Evolutionary conservation across 176 grass and related monocot genomes (phyloP).

Genomic region (Aegilops bicornis): DNA sequence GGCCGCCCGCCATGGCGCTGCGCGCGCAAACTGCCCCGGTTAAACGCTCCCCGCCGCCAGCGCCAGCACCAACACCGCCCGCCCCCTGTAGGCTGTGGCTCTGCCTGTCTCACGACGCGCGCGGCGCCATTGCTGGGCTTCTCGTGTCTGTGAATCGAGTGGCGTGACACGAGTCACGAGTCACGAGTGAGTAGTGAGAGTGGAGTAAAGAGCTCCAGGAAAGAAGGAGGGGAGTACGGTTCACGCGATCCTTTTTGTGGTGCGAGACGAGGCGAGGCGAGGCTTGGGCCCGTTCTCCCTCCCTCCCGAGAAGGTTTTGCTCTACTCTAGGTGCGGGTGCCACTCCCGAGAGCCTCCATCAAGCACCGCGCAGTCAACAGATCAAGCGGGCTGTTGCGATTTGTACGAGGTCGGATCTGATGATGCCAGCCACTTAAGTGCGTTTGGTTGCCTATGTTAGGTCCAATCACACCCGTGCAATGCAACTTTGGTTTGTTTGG

Average conservation of each 20-base stretch:
- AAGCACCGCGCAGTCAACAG: neutral
- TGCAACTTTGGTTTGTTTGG: too few species aligned
- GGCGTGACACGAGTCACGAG: neutral
- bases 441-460: too few species aligned
- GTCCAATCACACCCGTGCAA: too few species aligned
- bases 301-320: too few species aligned
- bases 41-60: too few species aligned
- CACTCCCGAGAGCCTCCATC: neutral
- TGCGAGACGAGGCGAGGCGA: neutral
- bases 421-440: too few species aligned
- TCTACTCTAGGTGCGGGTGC: too few species aligned
- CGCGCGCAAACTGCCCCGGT: neutral
- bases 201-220: neutral
- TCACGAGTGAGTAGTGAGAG: neutral
- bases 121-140: conserved; percentile 31
- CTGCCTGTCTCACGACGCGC: conserved; percentile 6
- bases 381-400: neutral
- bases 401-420: neutral
- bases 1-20: conserved; percentile 24
- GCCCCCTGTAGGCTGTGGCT: too few species aligned
- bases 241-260: neutral
- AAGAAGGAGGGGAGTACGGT: neutral
- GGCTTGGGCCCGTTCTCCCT: too few species aligned
- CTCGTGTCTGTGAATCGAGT: neutral
- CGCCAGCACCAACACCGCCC: too few species aligned